phyloP scores from a whole-genome alignment of 1,139 yeast genomes.

The Geotrichum restrictum region DNA sequence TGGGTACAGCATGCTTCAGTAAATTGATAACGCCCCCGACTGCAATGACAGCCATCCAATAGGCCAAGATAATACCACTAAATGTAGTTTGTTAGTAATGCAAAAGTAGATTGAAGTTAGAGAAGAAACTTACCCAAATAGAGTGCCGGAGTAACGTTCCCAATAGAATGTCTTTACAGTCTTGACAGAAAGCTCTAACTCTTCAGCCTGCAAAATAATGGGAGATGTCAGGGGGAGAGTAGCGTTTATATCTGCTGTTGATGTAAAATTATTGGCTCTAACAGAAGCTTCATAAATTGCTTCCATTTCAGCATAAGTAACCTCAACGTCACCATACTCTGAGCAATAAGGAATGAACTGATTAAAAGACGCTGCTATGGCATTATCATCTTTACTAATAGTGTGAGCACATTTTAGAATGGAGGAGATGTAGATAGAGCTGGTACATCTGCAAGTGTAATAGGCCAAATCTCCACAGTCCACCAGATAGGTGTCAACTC shows the following conservation, averaged over 20 bases:
- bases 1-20: conserved; percentile 11
- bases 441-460: conserved; percentile 1
- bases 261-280: background rate
- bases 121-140: conserved; percentile 15
- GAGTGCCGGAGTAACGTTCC: conserved; percentile 10
- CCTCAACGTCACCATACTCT: background rate
- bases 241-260: background rate
- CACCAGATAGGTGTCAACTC: background rate
- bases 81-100: background rate
- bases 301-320: background rate
- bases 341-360: background rate
- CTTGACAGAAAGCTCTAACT: background rate
- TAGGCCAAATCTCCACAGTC: background rate
- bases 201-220: background rate
- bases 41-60: conserved; percentile 28
- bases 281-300: background rate
- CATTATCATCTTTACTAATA: background rate
- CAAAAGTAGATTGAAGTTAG: background rate
- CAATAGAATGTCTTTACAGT: conserved; percentile 7
- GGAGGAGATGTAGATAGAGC: background rate
- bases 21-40: conserved; percentile 26
- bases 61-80: conserved; percentile 24
- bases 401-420: background rate
- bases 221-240: conserved; percentile 3
- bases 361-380: background rate